Evolutionary conservation across 2,329 filamentous ascomycete species (phyloP).

Genomic region (Alternaria dauci): DNA sequence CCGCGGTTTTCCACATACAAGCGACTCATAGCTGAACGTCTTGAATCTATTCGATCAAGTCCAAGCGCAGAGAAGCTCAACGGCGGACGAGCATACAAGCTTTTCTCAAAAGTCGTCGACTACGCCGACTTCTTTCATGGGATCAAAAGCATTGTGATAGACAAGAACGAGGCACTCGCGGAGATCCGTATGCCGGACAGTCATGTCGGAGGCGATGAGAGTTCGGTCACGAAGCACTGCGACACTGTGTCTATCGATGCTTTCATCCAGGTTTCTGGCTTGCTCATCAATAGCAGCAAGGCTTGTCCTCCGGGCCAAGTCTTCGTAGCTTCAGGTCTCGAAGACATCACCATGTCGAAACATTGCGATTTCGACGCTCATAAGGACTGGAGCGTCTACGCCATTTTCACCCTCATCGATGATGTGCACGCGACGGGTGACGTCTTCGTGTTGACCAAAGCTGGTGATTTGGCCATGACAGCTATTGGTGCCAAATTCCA

Average conservation of each 20-base stretch:
- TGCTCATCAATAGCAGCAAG: conserved; percentile 30
- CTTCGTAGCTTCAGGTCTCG: conserved; percentile 24
- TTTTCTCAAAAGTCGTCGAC: conserved; percentile 27
- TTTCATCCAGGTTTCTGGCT: conserved; percentile 29
- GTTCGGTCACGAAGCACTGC: conserved; percentile 14
- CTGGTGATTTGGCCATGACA: conserved; percentile 13
- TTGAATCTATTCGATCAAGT: conserved; percentile 5
- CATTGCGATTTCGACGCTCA: conserved; percentile 10
- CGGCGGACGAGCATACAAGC: conserved; percentile 21
- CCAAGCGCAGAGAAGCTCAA: conserved; percentile 18
- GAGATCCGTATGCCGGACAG: conserved; percentile 10
- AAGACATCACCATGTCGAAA: conserved; percentile 20
- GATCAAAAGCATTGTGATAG: conserved; percentile 22
- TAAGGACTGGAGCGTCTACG: conserved; percentile 20
- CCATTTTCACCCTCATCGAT: conserved; percentile 10
- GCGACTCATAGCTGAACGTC: conserved; percentile 17
- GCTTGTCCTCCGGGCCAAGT: conserved; percentile 19
- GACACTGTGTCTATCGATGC: conserved; percentile 27
- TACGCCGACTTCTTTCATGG: conserved; percentile 25
- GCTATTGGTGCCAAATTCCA: conserved; percentile 23
- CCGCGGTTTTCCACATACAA: conserved; percentile 18
- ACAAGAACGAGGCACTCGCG: conserved; percentile 21
- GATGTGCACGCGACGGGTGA: conserved; percentile 20
- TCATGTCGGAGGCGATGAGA: conserved; percentile 21
- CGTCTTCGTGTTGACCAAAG: conserved; percentile 18